phyloP scores from a whole-genome alignment of 768 basidiomycete species.

The Botryobasidium botryosum region DNA sequence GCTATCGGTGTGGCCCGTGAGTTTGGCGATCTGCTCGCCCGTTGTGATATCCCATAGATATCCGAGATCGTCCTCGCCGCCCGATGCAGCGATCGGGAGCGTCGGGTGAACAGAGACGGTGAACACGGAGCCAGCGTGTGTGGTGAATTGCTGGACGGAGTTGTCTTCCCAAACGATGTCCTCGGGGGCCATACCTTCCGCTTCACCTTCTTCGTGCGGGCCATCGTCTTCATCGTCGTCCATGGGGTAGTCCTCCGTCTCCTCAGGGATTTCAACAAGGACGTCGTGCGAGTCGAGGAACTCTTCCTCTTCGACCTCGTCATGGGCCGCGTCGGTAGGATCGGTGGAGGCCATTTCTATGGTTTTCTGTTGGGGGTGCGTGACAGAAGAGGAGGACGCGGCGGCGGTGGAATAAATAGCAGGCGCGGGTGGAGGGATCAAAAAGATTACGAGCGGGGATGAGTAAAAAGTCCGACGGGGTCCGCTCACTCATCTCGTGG shows the following conservation, averaged over 20 bases:
- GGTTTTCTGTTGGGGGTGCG: too few species aligned
- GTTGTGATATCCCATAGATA: slow-evolving; percentile 84
- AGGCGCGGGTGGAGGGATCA: too few species aligned
- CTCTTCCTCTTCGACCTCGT: slow-evolving; percentile 27
- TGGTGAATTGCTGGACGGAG: slow-evolving; percentile 49
- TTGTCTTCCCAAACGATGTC: slow-evolving; percentile 35
- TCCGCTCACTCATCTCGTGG: too few species aligned
- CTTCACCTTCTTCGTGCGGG: slow-evolving; percentile 21
- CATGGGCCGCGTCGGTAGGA: slow-evolving; percentile 25
- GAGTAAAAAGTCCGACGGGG: too few species aligned
- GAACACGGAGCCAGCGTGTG: slow-evolving; percentile 69
- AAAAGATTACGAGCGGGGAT: too few species aligned
- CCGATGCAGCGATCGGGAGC: slow-evolving; percentile 66
- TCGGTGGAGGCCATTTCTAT: too few species aligned
- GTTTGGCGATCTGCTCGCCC: slow-evolving; percentile 62
- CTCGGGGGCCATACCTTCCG: slow-evolving; percentile 13
- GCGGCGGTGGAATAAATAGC: too few species aligned
- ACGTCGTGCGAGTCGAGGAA: slow-evolving; percentile 55
- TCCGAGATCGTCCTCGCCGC: slow-evolving; percentile 89
- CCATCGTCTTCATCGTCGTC: slow-evolving; percentile 31
- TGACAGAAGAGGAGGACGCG: too few species aligned
- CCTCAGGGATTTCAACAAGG: slow-evolving; percentile 39
- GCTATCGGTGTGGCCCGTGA: slow-evolving; percentile 88
- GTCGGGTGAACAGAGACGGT: slow-evolving; percentile 69
- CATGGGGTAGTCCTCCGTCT: slow-evolving; percentile 44